Conservation (phyloP, 352 stramenopile genomes). For the Thalassiosira exigua region DNA sequence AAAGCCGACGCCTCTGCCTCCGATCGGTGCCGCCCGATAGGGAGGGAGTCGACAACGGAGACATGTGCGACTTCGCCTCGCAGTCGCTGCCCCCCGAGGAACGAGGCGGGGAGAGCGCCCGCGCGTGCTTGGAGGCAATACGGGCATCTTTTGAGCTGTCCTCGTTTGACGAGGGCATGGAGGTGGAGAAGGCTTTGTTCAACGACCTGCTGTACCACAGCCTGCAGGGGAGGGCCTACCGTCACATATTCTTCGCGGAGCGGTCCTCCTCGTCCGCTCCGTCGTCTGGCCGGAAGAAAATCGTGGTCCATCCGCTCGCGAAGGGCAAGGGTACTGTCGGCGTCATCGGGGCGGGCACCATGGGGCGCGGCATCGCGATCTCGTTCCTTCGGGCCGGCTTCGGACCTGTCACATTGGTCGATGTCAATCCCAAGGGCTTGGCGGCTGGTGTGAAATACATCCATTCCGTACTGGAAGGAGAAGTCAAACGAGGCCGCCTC, state of each 20-base stretch:
- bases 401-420: conserved; percentile 86
- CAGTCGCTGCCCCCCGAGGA: conserved; percentile 60
- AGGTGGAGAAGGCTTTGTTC: conserved; percentile 77
- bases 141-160: conserved; percentile 64
- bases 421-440: conserved; percentile 84
- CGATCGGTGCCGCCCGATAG: conserved; percentile 40
- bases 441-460: conserved; percentile 82
- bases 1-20: conserved; percentile 41
- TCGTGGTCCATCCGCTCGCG: conserved; percentile 13
- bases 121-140: conserved; percentile 76
- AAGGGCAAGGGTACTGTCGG: conserved; percentile 79
- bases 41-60: conserved; percentile 47
- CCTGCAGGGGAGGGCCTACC: conserved; percentile 82
- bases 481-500: conserved; percentile 89
- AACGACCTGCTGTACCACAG: conserved; percentile 89
- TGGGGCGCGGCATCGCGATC: conserved; percentile 96
- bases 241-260: conserved; percentile 89
- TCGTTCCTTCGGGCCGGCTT: conserved; percentile 92
- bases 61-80: conserved; percentile 69
- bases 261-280: conserved; percentile 68
- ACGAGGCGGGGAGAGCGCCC: conserved; percentile 71
- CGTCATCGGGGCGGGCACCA: conserved; percentile 94
- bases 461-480: conserved; percentile 88
- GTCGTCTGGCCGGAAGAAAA: conserved; percentile 6
- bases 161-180: conserved; percentile 73